phyloP scores from a whole-genome alignment of 768 basidiomycete genomes.

The Russula brevipes region DNA sequence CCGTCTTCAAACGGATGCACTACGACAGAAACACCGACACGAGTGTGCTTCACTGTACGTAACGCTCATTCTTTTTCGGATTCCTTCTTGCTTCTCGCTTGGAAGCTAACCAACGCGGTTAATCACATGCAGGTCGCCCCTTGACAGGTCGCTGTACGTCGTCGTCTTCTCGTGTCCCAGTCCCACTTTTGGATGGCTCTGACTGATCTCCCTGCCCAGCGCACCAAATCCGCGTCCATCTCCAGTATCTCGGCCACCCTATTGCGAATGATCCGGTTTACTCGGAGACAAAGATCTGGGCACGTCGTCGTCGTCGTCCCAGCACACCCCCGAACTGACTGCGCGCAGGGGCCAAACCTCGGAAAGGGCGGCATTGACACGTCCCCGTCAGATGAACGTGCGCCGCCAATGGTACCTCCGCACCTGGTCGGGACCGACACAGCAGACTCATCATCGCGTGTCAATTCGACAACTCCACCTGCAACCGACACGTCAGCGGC shows the following conservation, averaged over 20 bases:
- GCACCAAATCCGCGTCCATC: slow-evolving; percentile 95
- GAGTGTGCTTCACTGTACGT: slow-evolving; percentile 79
- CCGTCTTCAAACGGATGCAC: slow-evolving; percentile 74
- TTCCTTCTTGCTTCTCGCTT: background rate
- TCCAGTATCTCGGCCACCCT: slow-evolving; percentile 89
- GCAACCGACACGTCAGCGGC: background rate
- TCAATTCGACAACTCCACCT: background rate
- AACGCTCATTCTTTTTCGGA: slow-evolving; percentile 1
- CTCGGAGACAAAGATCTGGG: slow-evolving; percentile 75
- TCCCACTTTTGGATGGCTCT: too few relatives aligned
- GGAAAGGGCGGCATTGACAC: slow-evolving; percentile 81
- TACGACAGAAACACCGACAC: slow-evolving; percentile 79
- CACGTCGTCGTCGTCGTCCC: slow-evolving; percentile 29
- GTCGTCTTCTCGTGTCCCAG: background rate
- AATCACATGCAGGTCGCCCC: slow-evolving; percentile 57
- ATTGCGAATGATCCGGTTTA: slow-evolving; percentile 97
- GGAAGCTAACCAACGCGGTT: slow-evolving; percentile 6
- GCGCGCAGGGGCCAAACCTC: slow-evolving; percentile 54
- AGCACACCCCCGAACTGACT: background rate
- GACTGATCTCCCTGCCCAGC: slow-evolving; percentile 42
- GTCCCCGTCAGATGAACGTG: slow-evolving; percentile 58
- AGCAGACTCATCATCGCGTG: slow-evolving; percentile 17
- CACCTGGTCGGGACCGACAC: slow-evolving; percentile 32
- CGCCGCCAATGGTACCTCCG: slow-evolving; percentile 53
- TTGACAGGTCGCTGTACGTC: slow-evolving; percentile 87